Percentiles rank a stretch among this genome's conserved stretches.
Evolutionary conservation across 306 rosid species (phyloP).

Genomic region (Oemleria cerasiformis): DNA sequence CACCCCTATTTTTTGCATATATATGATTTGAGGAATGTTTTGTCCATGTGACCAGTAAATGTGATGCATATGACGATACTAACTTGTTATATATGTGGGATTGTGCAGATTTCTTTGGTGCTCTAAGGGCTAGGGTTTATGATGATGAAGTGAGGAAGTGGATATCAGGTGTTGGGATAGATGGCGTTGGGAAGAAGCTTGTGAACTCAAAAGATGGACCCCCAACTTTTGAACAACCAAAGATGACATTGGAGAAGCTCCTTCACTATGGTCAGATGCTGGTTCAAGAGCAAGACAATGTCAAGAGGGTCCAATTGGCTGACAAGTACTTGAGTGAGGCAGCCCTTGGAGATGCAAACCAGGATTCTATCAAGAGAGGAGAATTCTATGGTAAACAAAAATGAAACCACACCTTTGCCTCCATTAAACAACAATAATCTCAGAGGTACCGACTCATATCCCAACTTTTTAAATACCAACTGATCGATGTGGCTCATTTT

Average conservation of each 20-base stretch:
- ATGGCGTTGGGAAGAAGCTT: slow-evolving; percentile 46
- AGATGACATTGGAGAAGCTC: slow-evolving; percentile 53
- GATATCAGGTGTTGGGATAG: slow-evolving; percentile 42
- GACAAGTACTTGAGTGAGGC: slow-evolving; percentile 45
- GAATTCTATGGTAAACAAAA: slow-evolving; percentile 35
- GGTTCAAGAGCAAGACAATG: slow-evolving; percentile 50
- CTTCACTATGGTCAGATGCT: slow-evolving; percentile 50
- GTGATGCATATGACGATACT: not conserved
- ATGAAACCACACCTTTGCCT: not conserved
- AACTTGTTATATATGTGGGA: not conserved
- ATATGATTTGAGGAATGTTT: not conserved
- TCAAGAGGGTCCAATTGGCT: slow-evolving; percentile 51
- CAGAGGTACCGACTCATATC: not conserved
- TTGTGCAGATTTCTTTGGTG: slow-evolving; percentile 53
- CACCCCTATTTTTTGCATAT: not conserved
- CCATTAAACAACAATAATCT: not conserved
- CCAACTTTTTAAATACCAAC: not conserved
- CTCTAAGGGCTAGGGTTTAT: slow-evolving; percentile 50
- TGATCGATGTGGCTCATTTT: not conserved
- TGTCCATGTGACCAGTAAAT: not conserved
- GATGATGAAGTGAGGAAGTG: slow-evolving; percentile 62
- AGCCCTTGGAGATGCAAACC: slow-evolving; percentile 52
- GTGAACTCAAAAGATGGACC: slow-evolving; percentile 56
- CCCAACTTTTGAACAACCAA: slow-evolving; percentile 54
- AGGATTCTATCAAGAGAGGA: slow-evolving; percentile 34